phyloP scores from a whole-genome alignment of 306 rosid genomes.

The Ammopiptanthus mongolicus region DNA sequence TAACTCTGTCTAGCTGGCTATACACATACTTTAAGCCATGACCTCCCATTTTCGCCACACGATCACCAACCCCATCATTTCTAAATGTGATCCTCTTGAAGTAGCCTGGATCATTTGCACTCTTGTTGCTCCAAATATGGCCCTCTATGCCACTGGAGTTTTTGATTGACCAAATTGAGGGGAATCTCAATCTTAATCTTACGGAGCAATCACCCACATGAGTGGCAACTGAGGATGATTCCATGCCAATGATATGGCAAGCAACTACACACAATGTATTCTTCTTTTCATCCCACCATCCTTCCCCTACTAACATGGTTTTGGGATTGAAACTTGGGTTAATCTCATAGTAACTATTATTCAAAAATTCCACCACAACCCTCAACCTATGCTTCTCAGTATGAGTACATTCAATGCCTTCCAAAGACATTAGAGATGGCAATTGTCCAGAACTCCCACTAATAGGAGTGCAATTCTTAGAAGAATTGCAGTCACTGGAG shows the following conservation, averaged over 20 bases:
- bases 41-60: not conserved
- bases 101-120: constrained; percentile 26
- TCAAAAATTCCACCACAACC: constrained; percentile 26
- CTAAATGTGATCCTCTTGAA: constrained; percentile 36
- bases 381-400: constrained; percentile 17
- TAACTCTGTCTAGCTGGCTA: constrained; percentile 34
- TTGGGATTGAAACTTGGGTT: constrained; percentile 26
- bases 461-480: constrained; percentile 45
- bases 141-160: constrained; percentile 39
- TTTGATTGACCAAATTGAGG: constrained; percentile 48
- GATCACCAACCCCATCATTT: not conserved
- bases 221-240: constrained; percentile 26
- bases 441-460: constrained; percentile 19
- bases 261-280: constrained; percentile 32
- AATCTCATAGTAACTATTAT: not conserved
- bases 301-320: constrained; percentile 46
- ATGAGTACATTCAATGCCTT: constrained; percentile 26
- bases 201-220: constrained; percentile 57
- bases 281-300: constrained; percentile 50
- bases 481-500: constrained; percentile 34
- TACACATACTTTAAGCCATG: constrained; percentile 39
- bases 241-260: constrained; percentile 27
- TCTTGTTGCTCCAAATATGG: constrained; percentile 57
- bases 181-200: constrained; percentile 37
- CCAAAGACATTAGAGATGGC: constrained; percentile 29